Percentiles rank a stretch among this genome's conserved stretches.
Conservation (phyloP, 495 filamentous ascomycete genomes). For the Neurospora intermedia region DNA sequence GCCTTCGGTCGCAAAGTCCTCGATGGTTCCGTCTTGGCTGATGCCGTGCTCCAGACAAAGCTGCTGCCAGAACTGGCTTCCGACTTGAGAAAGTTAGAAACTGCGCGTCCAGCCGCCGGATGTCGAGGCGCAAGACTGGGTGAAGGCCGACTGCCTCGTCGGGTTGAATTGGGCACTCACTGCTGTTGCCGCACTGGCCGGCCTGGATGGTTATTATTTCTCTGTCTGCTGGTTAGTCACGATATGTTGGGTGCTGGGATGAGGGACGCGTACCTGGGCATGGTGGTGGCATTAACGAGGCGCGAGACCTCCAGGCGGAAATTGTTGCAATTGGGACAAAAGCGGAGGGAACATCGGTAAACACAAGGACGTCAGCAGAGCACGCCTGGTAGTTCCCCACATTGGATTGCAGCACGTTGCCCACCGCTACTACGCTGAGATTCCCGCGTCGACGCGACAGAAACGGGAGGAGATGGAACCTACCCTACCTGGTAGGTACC, state of each 20-base stretch:
- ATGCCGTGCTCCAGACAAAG: conserved; percentile 97
- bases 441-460: not conserved
- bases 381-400: not conserved
- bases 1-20: conserved; percentile 91
- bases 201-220: conserved; percentile 99
- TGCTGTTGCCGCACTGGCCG: conserved; percentile 98
- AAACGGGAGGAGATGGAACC: too few species aligned
- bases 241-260: not conserved
- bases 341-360: not conserved
- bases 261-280: conserved; percentile 35
- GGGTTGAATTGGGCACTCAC: conserved; percentile 41
- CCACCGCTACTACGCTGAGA: not conserved
- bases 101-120: not conserved
- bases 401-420: not conserved
- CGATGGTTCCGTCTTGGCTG: conserved; percentile 89
- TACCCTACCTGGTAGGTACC: too few species aligned
- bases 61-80: conserved; percentile 94
- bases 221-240: conserved; percentile 34
- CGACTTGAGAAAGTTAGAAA: conserved; percentile 45
- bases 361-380: not conserved
- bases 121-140: not conserved
- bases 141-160: not conserved
- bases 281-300: conserved; percentile 26
- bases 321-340: not conserved
- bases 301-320: not conserved